Percentiles rank a stretch among this genome's conserved stretches.
Evolutionary conservation across 495 filamentous ascomycete genomes (phyloP).

Genomic region (Aspergillus avenaceus): DNA sequence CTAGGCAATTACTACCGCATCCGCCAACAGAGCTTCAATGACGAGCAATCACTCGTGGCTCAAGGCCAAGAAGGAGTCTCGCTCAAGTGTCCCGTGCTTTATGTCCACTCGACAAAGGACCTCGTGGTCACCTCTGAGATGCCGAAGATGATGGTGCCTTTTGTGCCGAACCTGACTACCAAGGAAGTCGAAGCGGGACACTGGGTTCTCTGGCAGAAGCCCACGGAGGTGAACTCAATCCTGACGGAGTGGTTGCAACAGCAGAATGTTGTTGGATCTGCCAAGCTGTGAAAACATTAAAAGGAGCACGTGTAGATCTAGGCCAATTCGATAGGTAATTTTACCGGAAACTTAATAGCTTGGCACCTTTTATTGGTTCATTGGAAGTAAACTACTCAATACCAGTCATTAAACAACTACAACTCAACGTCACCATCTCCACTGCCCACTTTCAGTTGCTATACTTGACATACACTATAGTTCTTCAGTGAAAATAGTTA

Average conservation of each 20-base stretch:
- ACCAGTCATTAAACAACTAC: neutral
- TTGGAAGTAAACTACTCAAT: too few species aligned
- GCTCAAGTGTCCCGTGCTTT: conserved; percentile 1
- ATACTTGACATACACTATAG: too few species aligned
- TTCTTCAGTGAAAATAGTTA: too few species aligned
- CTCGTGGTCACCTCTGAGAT: neutral
- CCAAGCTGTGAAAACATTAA: neutral
- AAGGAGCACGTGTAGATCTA: too few species aligned
- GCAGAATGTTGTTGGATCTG: neutral
- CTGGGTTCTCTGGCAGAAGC: conserved; percentile 3
- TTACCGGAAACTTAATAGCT: too few species aligned
- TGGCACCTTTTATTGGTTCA: too few species aligned
- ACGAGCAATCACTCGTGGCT: neutral
- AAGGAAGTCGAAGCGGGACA: conserved; percentile 1
- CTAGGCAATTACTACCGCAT: conserved; percentile 5
- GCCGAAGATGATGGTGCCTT: neutral
- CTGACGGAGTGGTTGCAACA: conserved; percentile 4
- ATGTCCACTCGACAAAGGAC: neutral
- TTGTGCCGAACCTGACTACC: neutral
- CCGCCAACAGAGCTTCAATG: neutral
- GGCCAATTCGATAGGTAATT: too few species aligned
- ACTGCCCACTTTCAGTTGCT: neutral
- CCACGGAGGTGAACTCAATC: neutral
- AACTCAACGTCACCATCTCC: neutral
- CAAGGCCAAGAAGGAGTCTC: neutral